Evolutionary conservation across 768 basidiomycete genomes (phyloP).

Genomic region (Ramaria rubella): DNA sequence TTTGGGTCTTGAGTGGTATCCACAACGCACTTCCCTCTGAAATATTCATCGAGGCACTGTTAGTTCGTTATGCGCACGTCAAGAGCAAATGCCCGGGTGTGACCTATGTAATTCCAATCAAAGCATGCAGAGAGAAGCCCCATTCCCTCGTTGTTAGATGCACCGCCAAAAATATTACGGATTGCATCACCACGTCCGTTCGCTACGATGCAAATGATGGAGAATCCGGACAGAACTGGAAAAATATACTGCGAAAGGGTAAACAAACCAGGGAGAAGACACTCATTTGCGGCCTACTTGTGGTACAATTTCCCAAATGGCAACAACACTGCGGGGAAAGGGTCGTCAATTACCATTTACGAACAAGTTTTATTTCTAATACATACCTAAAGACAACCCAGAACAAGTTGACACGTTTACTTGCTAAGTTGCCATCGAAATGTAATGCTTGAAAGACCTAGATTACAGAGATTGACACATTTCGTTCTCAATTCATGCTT

Average conservation of each 20-base stretch:
- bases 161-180: slow-evolving; percentile 34
- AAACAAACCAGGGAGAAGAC: slow-evolving; percentile 26
- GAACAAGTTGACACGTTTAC: slow-evolving; percentile 24
- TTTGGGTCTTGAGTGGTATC: slow-evolving; percentile 24
- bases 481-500: slow-evolving; percentile 14
- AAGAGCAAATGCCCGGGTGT: not conserved
- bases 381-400: slow-evolving; percentile 24
- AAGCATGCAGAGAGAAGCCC: slow-evolving; percentile 19
- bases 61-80: not conserved
- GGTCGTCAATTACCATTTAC: slow-evolving; percentile 8
- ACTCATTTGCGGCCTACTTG: slow-evolving; percentile 21
- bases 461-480: slow-evolving; percentile 7
- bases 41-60: not conserved
- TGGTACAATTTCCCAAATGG: slow-evolving; percentile 31
- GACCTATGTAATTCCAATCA: slow-evolving; percentile 21
- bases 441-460: slow-evolving; percentile 26
- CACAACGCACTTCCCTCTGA: slow-evolving; percentile 18
- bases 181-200: slow-evolving; percentile 22
- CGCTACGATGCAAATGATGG: slow-evolving; percentile 30
- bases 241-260: slow-evolving; percentile 21
- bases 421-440: slow-evolving; percentile 19
- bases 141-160: slow-evolving; percentile 32
- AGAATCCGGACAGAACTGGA: slow-evolving; percentile 12
- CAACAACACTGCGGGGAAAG: slow-evolving; percentile 10
- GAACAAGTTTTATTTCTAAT: slow-evolving; percentile 14